Base-by-base conservation (phyloP, 2,329 filamentous ascomycete genomes). In the Pseudocercospora crystallina region DNA sequence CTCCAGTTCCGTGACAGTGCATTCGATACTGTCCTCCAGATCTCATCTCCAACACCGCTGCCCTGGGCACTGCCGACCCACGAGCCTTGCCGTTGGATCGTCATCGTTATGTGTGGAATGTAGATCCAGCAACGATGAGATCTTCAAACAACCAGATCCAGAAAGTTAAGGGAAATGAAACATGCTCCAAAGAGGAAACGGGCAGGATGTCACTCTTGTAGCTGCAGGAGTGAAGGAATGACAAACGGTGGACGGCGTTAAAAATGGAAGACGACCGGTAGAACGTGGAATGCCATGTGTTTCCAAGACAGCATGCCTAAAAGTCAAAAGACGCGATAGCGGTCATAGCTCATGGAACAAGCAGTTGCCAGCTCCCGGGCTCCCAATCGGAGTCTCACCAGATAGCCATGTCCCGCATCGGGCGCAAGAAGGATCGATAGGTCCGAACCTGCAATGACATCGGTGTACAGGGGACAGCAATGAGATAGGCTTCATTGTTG, bases 11-110 rank as follows among this genome's bases (percentile, higher is more conserved):
- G 20, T 34, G 50, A 52, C 17, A 59, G 32, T 7, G 51, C 54
- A 53, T 50, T 49, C 8, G 51, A 54, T 13, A 57, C 45, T 20
- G 57, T 60, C 5, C 57, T 50, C 30, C 48, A 58, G 10, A 60
- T 51, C 37, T 60, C 54, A 14, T 55, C 56, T 29, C 57, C 57
- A 17, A 43, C 43, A 12, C 57, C 57, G 32, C 52, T 56, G 15
- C 50, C 54, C 41, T 55, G 37, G n/a, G 49, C 48, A 7, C 50
- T 47, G 10, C 39, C 17, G 30, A 20, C 37, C 51, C 47, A 54
- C 26, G 57, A 57, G 32, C 49, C 43, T 8, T 40, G 17, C 32
- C 42, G 40, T 15, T 49, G 47, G 8, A 47, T 14, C 17, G 37
- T 17, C 12, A 47, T 30, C 49, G 46, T 39, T 41, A n/a, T 36